Evolutionary conservation across 768 basidiomycete species (phyloP), one percentile per base, ranked within the genome.

Genomic region (Bullera alba): DNA sequence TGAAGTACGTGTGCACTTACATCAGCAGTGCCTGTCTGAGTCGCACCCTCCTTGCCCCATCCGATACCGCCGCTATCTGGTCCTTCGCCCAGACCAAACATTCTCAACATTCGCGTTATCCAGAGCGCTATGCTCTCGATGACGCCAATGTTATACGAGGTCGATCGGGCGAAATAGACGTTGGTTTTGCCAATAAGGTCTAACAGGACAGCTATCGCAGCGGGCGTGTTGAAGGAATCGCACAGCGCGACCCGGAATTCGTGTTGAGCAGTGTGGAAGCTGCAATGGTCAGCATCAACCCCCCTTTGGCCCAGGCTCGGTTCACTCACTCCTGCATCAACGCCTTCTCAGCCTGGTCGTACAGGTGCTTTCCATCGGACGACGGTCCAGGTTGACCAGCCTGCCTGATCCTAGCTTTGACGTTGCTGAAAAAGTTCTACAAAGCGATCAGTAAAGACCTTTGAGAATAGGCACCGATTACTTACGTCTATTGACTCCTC

Each of bases 211-310:
- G 80, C 79, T 21, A 97, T 72, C 0, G 90, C 92, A 16, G 76
- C 78, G 2, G 91, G 89, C 0, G 95, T 97, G 70, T 97, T 92
- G 79, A 97, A 95, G 0, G 92, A 96, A 72, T 99, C 93, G 73
- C 86, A 92, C 41, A 99, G 82, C 0, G 91, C 87, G 12, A 75
- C 77, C 46, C 88, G 83, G 79, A 99, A 93, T 6, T 79, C 77
- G 35, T 78, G 60, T 70, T 92, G 92, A 41, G 83, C 81, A 46
- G 81, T 76, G 57, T 85, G 78, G 29, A 92, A 76, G 60, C 90
- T n/a, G 15, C 12, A 42, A n/a, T 43, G 7, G 22, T 28, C 2
- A 2, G 19, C 8, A 2, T 35, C 43, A 1, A 16, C 23, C 12
- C 15, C n/a, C n/a, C n/a, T n/a, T n/a, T n/a, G 3, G 21, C 29